Evolutionary conservation across 2,329 filamentous ascomycete species (phyloP).

Genomic region (Moelleriella libera): DNA sequence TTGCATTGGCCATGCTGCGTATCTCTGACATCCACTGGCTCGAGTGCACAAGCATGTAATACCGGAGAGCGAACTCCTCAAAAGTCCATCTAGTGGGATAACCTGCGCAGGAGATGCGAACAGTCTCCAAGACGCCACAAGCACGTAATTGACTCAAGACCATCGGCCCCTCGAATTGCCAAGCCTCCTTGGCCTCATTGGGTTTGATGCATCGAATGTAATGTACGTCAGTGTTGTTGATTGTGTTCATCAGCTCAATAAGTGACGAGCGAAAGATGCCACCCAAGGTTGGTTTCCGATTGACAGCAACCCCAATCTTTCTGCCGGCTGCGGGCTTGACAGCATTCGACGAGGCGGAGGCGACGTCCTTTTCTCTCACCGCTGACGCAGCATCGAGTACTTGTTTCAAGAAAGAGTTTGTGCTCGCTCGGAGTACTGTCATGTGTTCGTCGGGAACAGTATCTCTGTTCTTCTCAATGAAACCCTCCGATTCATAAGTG

Average conservation of each 20-base stretch:
- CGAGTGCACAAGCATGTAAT: constrained; percentile 95
- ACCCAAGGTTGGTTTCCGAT: constrained; percentile 90
- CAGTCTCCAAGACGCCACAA: constrained; percentile 97
- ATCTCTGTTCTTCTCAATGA: constrained; percentile 98
- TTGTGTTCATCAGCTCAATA: constrained; percentile 95
- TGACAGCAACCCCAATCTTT: constrained; percentile 82
- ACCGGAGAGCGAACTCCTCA: constrained; percentile 91
- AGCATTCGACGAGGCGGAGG: constrained; percentile 49
- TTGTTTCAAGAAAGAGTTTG: constrained; percentile 70
- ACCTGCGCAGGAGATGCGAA: constrained; percentile 91
- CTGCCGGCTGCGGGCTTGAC: constrained; percentile 70
- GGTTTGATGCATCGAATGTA: constrained; percentile 99
- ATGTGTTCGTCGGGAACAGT: constrained; percentile 98
- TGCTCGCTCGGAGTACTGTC: constrained; percentile 74
- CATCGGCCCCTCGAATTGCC: constrained; percentile 99
- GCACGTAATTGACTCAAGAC: constrained; percentile 92
- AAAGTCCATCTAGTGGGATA: constrained; percentile 98
- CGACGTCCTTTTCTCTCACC: constrained; percentile 78
- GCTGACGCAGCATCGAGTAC: constrained; percentile 76
- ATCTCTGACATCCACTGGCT: constrained; percentile 87
- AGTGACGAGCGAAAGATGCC: constrained; percentile 98
- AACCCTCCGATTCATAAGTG: constrained; percentile 96
- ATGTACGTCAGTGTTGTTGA: constrained; percentile 95
- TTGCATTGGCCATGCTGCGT: constrained; percentile 83
- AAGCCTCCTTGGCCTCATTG: constrained; percentile 90